These are phyloP conservation scores for Apiotrichum akiyoshidainum DNA, from an alignment of 1,284 basidiomycete genomes.

Conservation along the genomic window DNA sequence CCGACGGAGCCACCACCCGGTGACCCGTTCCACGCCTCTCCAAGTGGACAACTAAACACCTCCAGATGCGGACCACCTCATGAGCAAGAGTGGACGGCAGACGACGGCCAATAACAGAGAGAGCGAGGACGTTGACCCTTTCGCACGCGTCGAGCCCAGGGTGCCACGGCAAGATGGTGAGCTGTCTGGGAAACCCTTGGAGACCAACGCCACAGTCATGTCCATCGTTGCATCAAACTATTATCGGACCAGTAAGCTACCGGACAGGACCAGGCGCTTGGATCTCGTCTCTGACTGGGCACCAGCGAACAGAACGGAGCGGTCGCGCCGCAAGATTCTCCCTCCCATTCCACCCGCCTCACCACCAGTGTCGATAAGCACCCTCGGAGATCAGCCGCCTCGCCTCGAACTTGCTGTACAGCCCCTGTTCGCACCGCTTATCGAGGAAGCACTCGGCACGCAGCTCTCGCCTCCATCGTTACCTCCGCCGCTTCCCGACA, in stretches of 20 bases:
- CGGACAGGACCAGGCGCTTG: too few relatives aligned
- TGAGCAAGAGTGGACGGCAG: not conserved
- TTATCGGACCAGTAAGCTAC: not conserved
- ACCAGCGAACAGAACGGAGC: not conserved
- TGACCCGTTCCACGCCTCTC: too few relatives aligned
- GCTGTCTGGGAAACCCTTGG: not conserved
- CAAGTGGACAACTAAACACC: too few relatives aligned
- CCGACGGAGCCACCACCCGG: not conserved
- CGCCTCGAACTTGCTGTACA: not conserved
- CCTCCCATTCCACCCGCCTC: not conserved
- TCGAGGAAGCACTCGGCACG: slow-evolving; percentile 1
- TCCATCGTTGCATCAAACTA: not conserved
- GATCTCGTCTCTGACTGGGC: not conserved
- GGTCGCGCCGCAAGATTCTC: not conserved
- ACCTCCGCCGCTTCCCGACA: not conserved
- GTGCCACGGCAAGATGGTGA: not conserved
- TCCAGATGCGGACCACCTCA: not conserved
- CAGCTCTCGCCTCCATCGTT: not conserved
- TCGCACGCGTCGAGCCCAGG: not conserved
- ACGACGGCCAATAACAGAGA: not conserved
- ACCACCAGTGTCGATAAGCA: not conserved
- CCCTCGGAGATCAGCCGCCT: not conserved
- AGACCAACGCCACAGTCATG: not conserved
- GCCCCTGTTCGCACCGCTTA: not conserved
- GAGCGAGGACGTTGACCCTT: not conserved